Conservation (phyloP, 495 filamentous ascomycete genomes). For the Thermothielavioides terrestris region DNA sequence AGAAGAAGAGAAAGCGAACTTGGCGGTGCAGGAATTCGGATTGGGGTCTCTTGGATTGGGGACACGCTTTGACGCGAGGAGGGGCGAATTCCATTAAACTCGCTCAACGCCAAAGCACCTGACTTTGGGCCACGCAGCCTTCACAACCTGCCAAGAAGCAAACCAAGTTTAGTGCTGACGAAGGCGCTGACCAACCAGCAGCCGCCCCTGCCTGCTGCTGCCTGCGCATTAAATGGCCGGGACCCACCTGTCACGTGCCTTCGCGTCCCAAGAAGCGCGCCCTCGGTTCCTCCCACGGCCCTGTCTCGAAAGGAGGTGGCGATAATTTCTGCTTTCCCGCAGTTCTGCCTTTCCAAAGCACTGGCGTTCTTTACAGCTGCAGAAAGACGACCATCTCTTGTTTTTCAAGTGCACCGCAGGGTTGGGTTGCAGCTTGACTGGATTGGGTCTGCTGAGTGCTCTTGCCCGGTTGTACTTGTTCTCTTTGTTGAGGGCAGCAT, state of each 20-base stretch:
- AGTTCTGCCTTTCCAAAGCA: background rate
- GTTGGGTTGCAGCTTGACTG: background rate
- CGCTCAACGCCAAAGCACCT: constrained; percentile 22
- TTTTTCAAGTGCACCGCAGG: background rate
- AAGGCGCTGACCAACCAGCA: background rate
- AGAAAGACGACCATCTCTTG: no score
- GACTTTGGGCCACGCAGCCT: no score
- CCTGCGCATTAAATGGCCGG: constrained; percentile 11
- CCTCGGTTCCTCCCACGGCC: background rate
- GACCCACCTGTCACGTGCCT: constrained; percentile 18
- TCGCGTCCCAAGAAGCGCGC: constrained; percentile 20
- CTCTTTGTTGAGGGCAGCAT: background rate
- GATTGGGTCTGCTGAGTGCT: background rate
- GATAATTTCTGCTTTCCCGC: background rate
- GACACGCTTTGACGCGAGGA: constrained; percentile 21
- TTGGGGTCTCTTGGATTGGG: background rate
- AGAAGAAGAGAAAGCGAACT: no score
- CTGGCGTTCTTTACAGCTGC: background rate
- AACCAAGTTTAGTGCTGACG: background rate
- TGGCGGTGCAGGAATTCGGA: no score
- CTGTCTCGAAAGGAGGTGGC: constrained; percentile 8
- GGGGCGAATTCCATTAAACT: constrained; percentile 24
- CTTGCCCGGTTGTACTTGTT: background rate
- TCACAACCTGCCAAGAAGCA: background rate
- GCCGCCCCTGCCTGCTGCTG: constrained; percentile 7